Percentiles rank a stretch among this genome's conserved stretches.
Evolutionary conservation across 2,329 filamentous ascomycete species (phyloP).

Genomic region (Pseudopithomyces chartarum): DNA sequence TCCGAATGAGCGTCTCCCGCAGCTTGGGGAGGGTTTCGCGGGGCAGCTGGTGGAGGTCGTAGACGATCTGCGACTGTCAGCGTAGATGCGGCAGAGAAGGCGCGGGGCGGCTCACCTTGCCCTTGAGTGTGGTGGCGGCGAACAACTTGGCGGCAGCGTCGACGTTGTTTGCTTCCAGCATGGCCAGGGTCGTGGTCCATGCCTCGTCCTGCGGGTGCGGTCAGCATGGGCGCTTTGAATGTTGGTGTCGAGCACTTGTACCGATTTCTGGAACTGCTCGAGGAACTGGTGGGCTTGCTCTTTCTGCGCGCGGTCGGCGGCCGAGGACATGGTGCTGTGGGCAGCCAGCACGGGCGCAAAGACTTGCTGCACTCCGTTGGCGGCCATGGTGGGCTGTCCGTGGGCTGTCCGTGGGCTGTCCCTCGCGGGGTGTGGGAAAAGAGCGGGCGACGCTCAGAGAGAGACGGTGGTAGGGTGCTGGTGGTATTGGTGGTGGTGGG

Average conservation of each 20-base stretch:
- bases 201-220: constrained; percentile 71
- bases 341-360: constrained; percentile 87
- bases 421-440: constrained; percentile 24
- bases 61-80: constrained; percentile 75
- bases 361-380: constrained; percentile 68
- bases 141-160: constrained; percentile 90
- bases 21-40: constrained; percentile 74
- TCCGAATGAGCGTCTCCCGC: constrained; percentile 79
- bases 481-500: no score
- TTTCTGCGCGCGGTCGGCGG: constrained; percentile 80
- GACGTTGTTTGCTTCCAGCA: constrained; percentile 77
- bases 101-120: constrained; percentile 72
- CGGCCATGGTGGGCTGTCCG: constrained; percentile 64
- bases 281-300: constrained; percentile 89
- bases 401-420: constrained; percentile 34
- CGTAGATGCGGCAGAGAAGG: not conserved
- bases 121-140: constrained; percentile 94
- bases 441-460: constrained; percentile 30
- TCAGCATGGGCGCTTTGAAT: constrained; percentile 25
- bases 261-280: constrained; percentile 97
- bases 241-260: constrained; percentile 51
- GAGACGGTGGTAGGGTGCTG: no score
- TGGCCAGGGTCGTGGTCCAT: constrained; percentile 85
- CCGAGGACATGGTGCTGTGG: constrained; percentile 87
- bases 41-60: constrained; percentile 89